Conservation (phyloP, 108 stramenopile species). For the Cyclotella kingstonii region DNA sequence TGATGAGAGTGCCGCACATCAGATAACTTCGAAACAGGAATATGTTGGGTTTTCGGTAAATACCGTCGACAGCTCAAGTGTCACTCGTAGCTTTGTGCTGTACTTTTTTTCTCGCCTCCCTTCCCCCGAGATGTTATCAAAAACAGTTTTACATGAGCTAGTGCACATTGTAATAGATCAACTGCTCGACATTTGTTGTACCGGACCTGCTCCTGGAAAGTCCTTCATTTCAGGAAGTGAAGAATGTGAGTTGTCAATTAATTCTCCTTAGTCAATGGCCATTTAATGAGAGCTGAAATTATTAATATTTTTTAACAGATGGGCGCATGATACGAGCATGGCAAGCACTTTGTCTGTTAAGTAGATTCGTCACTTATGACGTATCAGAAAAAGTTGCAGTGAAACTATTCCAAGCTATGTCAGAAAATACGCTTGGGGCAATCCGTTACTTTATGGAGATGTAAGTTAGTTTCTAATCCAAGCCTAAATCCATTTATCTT, state of each 20-base stretch:
- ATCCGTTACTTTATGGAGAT: slow-evolving; percentile 84
- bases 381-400: slow-evolving; percentile 58
- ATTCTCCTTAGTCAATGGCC: neutral
- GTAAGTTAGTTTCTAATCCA: slow-evolving; percentile 9
- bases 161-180: slow-evolving; percentile 57
- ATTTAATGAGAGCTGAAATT: no score
- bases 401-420: slow-evolving; percentile 52
- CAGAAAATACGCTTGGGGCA: slow-evolving; percentile 65
- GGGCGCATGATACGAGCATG: slow-evolving; percentile 66
- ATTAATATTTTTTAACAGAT: no score
- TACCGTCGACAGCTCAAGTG: slow-evolving; percentile 49
- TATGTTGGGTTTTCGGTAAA: slow-evolving; percentile 18
- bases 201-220: slow-evolving; percentile 27
- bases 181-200: slow-evolving; percentile 56
- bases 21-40: slow-evolving; percentile 23
- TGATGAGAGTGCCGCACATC: slow-evolving; percentile 59
- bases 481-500: no score
- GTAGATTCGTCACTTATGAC: slow-evolving; percentile 63
- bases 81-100: slow-evolving; percentile 68
- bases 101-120: slow-evolving; percentile 70
- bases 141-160: slow-evolving; percentile 54
- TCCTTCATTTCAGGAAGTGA: slow-evolving; percentile 68
- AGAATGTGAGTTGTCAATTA: slow-evolving; percentile 44
- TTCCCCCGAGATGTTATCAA: slow-evolving; percentile 38
- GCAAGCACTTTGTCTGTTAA: slow-evolving; percentile 81